Base-by-base conservation (phyloP, 192 early-diverging fungal genomes). In the Chytriomyces sp. region DNA sequence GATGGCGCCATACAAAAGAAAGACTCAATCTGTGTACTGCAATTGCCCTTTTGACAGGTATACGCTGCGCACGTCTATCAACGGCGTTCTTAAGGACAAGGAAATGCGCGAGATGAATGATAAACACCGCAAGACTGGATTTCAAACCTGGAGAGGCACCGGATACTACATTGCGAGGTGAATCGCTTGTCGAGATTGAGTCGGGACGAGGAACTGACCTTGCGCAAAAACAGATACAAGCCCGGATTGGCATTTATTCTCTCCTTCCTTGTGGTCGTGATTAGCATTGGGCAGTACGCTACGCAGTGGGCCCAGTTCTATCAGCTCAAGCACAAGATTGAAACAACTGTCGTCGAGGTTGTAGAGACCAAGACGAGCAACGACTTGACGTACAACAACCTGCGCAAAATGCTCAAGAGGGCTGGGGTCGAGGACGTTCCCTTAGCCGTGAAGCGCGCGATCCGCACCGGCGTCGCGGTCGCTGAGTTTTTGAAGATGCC, bases 111-210 rank as follows among this genome's bases (percentile, higher is more conserved):
- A 73, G 33, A 70, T 75, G 22, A 84, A 86, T 40, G 82, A 86
- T 54, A 37, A 59, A 25, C 82, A 86, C 61, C 67, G 83, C 10
- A 41, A 61, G 33, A 56, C 54, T 25, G 84, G 84, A 26, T 76
- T 86, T 39, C 84, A 82, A 25, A 53, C 49, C 55, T 83, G 81
- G 81, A 79, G 77, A 59, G 78, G 81, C 6, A 82, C 65, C n/a
- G 78, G 71, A 34, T 82, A 77, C 57, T 75, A 34, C 41, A 30
- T 75, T 57, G 74, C 74, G 6, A 57, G 65, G 74, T 75, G 17
- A 25, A 26, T 41, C 8, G 52, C 6, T 34, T 6, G 14, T 44
- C 53, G 41, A 33, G 28, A 30, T 22, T 28, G 14, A 2, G 14
- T 64, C 52, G 68, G 19, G 58, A 76, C 68, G 58, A 5, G 57